Conservation (phyloP, 2,329 filamentous ascomycete genomes). For the Alternaria sp. region DNA sequence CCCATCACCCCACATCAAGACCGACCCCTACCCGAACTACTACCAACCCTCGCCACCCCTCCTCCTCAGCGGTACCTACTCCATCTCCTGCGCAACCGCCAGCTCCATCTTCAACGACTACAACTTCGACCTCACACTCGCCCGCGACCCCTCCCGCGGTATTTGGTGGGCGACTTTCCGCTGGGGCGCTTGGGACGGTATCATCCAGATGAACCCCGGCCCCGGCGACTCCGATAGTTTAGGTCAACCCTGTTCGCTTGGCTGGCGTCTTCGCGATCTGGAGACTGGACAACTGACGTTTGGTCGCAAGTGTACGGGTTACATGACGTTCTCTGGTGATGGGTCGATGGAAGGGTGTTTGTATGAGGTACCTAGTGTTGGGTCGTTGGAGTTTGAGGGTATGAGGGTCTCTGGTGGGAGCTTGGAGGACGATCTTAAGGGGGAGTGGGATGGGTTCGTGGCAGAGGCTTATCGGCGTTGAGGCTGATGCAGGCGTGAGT, state of each 20-base stretch:
- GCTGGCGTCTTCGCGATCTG: slow-evolving; percentile 43
- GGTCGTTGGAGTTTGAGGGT: slow-evolving; percentile 35
- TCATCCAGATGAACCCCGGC: slow-evolving; percentile 49
- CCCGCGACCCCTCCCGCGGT: slow-evolving; percentile 26
- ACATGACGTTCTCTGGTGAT: slow-evolving; percentile 35
- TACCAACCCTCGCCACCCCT: slow-evolving; percentile 6
- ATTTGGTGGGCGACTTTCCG: slow-evolving; percentile 57
- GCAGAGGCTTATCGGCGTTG: slow-evolving; percentile 34
- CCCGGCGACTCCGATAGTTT: slow-evolving; percentile 14
- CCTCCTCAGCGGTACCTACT: slow-evolving; percentile 55
- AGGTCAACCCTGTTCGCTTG: slow-evolving; percentile 14
- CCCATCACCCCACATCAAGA: slow-evolving; percentile 1
- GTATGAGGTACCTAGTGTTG: slow-evolving; percentile 32
- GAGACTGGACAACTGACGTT: slow-evolving; percentile 33
- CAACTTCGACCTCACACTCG: slow-evolving; percentile 48
- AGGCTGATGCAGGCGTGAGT: background rate
- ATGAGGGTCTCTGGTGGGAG: slow-evolving; percentile 23
- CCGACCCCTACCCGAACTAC: background rate
- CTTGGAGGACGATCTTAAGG: slow-evolving; percentile 30
- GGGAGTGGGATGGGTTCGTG: slow-evolving; percentile 34
- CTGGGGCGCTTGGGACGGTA: slow-evolving; percentile 51
- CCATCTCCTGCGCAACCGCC: slow-evolving; percentile 40
- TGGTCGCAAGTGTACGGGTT: slow-evolving; percentile 42
- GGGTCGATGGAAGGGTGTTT: slow-evolving; percentile 27
- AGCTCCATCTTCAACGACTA: slow-evolving; percentile 16